These are phyloP conservation scores for Eremomyces bilateralis DNA, from an alignment of 495 filamentous ascomycete genomes.

Conservation along the genomic window DNA sequence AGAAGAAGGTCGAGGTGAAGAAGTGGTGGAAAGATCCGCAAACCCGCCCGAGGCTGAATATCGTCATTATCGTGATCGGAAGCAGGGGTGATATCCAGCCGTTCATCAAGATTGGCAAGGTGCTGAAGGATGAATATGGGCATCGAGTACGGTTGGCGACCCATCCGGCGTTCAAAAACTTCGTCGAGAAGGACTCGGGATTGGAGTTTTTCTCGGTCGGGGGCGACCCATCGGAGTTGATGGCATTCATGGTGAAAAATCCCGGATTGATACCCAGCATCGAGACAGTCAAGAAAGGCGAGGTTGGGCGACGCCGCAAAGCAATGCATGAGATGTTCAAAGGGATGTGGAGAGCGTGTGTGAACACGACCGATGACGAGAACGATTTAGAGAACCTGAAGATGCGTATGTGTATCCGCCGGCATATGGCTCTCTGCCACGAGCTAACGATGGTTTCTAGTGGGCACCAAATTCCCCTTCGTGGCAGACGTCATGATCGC, in stretches of 20 bases:
- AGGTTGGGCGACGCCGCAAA: constrained; percentile 34
- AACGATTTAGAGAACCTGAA: constrained; percentile 26
- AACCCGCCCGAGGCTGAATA: constrained; percentile 34
- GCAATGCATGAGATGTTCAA: constrained; percentile 32
- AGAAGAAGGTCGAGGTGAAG: neutral
- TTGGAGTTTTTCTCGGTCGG: constrained; percentile 55
- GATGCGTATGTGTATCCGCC: constrained; percentile 20
- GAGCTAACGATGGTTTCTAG: constrained; percentile 12
- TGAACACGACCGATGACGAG: constrained; percentile 26
- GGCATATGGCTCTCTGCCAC: constrained; percentile 12
- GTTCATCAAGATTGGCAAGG: constrained; percentile 47
- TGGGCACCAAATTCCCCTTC: constrained; percentile 15
- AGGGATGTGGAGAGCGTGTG: constrained; percentile 21
- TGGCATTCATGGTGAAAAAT: constrained; percentile 72
- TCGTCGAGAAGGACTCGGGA: constrained; percentile 38
- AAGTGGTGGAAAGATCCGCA: neutral
- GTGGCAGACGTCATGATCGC: constrained; percentile 22
- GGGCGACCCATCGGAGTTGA: constrained; percentile 49
- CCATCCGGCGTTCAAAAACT: constrained; percentile 42
- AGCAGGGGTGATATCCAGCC: constrained; percentile 59
- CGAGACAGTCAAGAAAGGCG: constrained; percentile 40
- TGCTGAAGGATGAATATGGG: constrained; percentile 42
- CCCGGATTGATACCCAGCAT: constrained; percentile 46
- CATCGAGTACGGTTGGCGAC: constrained; percentile 51
- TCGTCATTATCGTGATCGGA: constrained; percentile 64